phyloP scores from a whole-genome alignment of 2,329 filamentous ascomycete genomes.

The Cercospora nicotianae region DNA sequence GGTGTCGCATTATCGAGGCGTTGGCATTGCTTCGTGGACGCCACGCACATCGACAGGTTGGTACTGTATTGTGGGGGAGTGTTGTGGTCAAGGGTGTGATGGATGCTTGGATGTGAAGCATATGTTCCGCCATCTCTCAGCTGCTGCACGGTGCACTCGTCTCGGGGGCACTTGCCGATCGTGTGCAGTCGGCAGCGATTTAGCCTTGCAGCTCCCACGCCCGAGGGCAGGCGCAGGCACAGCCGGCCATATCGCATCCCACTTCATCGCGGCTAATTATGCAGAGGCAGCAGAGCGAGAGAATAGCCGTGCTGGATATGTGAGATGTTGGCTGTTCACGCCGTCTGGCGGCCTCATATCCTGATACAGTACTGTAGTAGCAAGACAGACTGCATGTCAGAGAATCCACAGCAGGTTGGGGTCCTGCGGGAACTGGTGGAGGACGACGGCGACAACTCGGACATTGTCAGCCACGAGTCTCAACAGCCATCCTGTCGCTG shows the following conservation, averaged over 20 bases:
- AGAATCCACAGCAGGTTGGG: neutral
- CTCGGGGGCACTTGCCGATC: neutral
- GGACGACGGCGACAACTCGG: neutral
- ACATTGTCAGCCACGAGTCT: neutral
- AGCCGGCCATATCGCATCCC: neutral
- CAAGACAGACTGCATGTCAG: neutral
- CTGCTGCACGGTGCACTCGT: neutral
- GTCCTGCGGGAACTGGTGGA: conserved; percentile 4
- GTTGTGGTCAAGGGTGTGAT: neutral
- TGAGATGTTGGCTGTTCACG: neutral
- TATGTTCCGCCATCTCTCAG: neutral
- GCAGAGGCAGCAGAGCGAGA: neutral
- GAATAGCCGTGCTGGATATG: neutral
- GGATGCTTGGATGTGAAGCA: neutral
- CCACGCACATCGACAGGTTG: neutral
- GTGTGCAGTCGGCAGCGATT: neutral
- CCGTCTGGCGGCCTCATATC: neutral
- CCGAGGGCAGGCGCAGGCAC: neutral
- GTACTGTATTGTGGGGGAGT: neutral
- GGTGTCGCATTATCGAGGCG: neutral
- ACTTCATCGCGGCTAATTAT: neutral
- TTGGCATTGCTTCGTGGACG: neutral
- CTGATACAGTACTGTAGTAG: neutral
- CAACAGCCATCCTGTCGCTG: neutral
- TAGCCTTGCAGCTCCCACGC: neutral